These are phyloP conservation scores for Stephanodiscus minutulus DNA, from an alignment of 108 stramenopile genomes.

Conservation along the genomic window DNA sequence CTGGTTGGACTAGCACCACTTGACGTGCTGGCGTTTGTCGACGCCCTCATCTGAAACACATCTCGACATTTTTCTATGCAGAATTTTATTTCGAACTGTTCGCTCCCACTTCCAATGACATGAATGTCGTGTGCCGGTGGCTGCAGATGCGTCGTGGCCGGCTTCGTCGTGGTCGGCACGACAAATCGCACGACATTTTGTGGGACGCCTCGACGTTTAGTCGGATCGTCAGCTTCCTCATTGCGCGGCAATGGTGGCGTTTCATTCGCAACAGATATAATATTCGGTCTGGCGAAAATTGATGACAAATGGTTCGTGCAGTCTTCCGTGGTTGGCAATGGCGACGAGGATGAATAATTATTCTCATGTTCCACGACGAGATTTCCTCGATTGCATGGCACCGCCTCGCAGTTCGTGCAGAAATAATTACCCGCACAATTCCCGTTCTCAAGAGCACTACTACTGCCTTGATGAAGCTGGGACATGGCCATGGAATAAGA, in stretches of 20 bases:
- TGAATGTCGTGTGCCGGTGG: not conserved
- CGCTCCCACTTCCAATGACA: not conserved
- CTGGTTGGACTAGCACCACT: constrained; percentile 8
- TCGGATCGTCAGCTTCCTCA: not conserved
- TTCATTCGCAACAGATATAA: not conserved
- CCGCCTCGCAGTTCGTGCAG: not conserved
- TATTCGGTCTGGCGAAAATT: not conserved
- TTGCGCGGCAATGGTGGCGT: not conserved
- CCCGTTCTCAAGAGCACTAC: not conserved
- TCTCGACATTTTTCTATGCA: constrained; percentile 33
- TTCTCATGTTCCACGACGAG: not conserved
- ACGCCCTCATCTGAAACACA: not conserved
- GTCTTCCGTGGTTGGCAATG: constrained; percentile 6
- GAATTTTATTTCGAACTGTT: constrained; percentile 36
- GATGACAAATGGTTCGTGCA: not conserved
- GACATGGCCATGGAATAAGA: not conserved
- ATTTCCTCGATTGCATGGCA: not conserved
- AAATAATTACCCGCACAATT: not conserved
- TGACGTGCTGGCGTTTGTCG: not conserved
- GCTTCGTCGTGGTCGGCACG: not conserved
- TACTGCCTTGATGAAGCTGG: constrained; percentile 2
- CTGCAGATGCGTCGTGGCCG: not conserved
- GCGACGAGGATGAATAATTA: not conserved
- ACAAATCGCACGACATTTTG: not conserved
- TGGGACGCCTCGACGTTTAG: not conserved